phyloP scores from a whole-genome alignment of 495 filamentous ascomycete species.

The Copromyces sp. region DNA sequence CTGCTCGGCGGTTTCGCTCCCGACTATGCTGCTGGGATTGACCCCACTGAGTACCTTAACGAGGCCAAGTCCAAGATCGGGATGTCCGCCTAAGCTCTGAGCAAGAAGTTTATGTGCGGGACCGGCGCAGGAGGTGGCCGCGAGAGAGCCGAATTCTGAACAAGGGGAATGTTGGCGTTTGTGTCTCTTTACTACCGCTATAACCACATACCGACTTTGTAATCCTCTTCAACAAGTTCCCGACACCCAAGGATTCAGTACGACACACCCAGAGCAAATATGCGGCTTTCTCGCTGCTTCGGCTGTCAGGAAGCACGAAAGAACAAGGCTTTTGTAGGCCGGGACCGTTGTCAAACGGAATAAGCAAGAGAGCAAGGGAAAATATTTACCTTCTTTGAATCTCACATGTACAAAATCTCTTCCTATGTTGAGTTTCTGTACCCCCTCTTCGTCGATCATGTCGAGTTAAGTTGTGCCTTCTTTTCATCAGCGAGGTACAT shows the following conservation, averaged over 20 bases:
- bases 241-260: background rate
- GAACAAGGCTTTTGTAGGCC: background rate
- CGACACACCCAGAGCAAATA: background rate
- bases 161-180: background rate
- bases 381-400: background rate
- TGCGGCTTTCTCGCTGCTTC: background rate
- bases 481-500: background rate
- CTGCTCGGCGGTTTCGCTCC: slow-evolving; percentile 49
- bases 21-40: slow-evolving; percentile 35
- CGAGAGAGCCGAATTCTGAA: background rate
- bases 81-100: slow-evolving; percentile 19
- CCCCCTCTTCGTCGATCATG: background rate
- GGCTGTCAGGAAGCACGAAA: background rate
- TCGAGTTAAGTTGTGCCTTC: background rate
- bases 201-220: background rate
- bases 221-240: background rate
- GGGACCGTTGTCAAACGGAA: background rate
- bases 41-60: slow-evolving; percentile 34
- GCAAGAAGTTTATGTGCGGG: background rate
- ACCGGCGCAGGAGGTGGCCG: background rate
- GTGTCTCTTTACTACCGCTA: background rate
- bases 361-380: background rate
- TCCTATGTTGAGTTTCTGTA: background rate
- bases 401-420: background rate
- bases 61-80: slow-evolving; percentile 39